These are phyloP conservation scores for Penicillium lividum DNA, from an alignment of 495 filamentous ascomycete species.

Conservation along the genomic window DNA sequence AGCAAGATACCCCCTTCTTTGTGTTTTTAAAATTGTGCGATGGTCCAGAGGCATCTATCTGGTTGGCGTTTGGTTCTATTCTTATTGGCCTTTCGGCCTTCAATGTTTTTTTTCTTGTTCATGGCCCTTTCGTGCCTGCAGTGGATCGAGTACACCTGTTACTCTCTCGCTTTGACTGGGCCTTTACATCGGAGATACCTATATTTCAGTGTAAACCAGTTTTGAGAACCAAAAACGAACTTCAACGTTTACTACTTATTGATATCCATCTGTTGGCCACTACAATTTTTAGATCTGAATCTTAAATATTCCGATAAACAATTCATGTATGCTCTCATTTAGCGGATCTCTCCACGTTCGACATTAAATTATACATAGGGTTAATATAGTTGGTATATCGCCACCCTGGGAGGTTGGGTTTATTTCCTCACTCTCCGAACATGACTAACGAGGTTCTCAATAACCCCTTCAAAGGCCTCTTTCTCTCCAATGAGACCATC, in stretches of 20 bases:
- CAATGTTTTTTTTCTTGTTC: too few species aligned
- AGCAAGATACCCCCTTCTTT: not conserved
- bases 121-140: not conserved
- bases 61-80: not conserved
- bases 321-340: constrained; percentile 12
- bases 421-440: constrained; percentile 82
- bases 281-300: not conserved
- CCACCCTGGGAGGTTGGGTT: constrained; percentile 1
- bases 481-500: constrained; percentile 87
- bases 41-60: not conserved
- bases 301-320: not conserved
- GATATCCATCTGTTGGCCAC: too few species aligned
- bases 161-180: too few species aligned
- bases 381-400: constrained; percentile 8
- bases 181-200: too few species aligned
- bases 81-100: not conserved
- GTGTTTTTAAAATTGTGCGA: not conserved
- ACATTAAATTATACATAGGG: constrained; percentile 31
- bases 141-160: not conserved
- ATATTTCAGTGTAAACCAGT: too few species aligned
- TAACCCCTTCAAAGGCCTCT: constrained; percentile 95
- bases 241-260: not conserved
- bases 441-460: constrained; percentile 96
- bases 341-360: constrained; percentile 13
- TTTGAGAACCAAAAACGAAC: not conserved